Evolutionary conservation across 129 eudicot species (phyloP).

Genomic region (Silybum marianum): DNA sequence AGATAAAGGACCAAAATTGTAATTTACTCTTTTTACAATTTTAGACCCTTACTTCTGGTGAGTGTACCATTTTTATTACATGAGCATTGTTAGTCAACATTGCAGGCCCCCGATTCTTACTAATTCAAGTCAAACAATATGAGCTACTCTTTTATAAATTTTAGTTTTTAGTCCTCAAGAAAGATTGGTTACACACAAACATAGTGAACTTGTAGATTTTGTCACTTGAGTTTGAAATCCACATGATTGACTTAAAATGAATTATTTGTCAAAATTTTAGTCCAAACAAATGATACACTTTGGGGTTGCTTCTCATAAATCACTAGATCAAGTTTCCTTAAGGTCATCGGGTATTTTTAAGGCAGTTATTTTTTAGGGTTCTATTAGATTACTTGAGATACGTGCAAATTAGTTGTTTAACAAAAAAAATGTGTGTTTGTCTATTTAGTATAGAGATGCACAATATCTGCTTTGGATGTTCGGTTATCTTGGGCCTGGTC

Average conservation of each 20-base stretch:
- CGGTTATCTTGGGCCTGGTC: not conserved
- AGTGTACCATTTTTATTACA: not conserved
- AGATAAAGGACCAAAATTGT: too few relatives aligned
- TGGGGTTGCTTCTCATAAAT: not conserved
- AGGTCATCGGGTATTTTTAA: not conserved
- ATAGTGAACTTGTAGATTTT: not conserved
- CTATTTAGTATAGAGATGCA: not conserved
- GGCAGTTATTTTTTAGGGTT: not conserved
- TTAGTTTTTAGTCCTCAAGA: not conserved
- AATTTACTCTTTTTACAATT: too few relatives aligned
- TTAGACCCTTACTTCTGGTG: not conserved
- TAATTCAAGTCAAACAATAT: slow-evolving; percentile 13
- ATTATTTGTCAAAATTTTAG: not conserved
- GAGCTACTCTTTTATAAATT: slow-evolving; percentile 9
- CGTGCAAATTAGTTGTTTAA: too few relatives aligned
- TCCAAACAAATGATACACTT: not conserved
- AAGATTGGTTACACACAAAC: not conserved
- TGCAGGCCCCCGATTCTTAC: not conserved
- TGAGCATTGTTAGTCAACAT: not conserved
- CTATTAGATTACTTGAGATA: not conserved
- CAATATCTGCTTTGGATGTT: not conserved
- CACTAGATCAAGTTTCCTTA: not conserved
- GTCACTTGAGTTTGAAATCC: not conserved
- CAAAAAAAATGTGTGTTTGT: not conserved
- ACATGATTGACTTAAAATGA: not conserved